Base-by-base conservation (phyloP, 331 rosid species). In the Quercus tomentella region DNA sequence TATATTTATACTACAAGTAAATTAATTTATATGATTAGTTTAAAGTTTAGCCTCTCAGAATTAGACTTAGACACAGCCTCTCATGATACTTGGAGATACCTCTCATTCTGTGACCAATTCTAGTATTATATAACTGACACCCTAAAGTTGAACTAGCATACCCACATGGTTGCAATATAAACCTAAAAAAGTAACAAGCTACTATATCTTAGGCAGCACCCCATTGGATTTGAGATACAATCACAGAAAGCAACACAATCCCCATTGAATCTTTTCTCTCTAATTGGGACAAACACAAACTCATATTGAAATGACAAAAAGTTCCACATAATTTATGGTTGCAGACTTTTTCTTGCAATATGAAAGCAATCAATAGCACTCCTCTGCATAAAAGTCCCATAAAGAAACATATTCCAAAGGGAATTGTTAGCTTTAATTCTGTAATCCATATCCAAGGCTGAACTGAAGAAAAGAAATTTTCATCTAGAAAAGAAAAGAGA, bases 351-450 rank as follows among this genome's bases (percentile, higher is more conserved):
- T 28, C 65, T 82, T 49, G 77, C 33, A 18, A 82, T 60, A 74
- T 80, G 62, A 73, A 88, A 80, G 80, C 72, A 82, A 68, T 81
- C 70, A 52, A 66, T 57, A 80, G 79, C 83, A 57, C 58, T 79
- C 86, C 79, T 76, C 84, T 75, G 85, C 82, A 86, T 70, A 78
- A 74, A 90, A 90, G 89, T 90, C 74, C 21, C 79, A 75, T 77
- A 86, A 92, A 82, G 91, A 77, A 68, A 84, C 55, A 86, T 86
- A 85, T 89, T 85, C 94, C 84, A 84, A 87, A 79, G 89, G 85
- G 77, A 30, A 61, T 77, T 25, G 71, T 76, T 56, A 43, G 84
- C 88, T 89, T 89, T 86, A 86, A 86, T 79, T 82, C 86, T 86
- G 73, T 79, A 87, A 86, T 79, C 77, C 86, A 86, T 81, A 83